Evolutionary conservation across 2,329 filamentous ascomycete genomes (phyloP), one percentile per base, ranked within the genome.

Genomic region (Tolypocladium sp.): DNA sequence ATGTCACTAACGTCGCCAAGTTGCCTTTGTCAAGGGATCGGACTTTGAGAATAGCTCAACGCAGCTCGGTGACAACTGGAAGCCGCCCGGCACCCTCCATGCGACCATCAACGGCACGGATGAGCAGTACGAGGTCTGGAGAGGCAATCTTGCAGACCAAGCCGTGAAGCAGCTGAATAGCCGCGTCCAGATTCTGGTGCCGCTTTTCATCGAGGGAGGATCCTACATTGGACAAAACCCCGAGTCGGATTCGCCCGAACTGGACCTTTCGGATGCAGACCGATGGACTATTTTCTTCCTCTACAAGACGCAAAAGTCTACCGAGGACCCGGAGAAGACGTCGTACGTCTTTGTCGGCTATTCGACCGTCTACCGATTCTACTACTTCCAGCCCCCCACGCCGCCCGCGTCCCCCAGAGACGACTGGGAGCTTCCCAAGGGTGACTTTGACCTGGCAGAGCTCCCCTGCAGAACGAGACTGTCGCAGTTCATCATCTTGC

Each of bases 221-320:
- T 89, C 85, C 5, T 85, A 85, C 42, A 86, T 97, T 53, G 83
- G 76, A 12, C 68, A 77, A 41, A 71, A 77, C 37, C 67, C 65
- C 2, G 72, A 79, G 5, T 74, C 74, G 4, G 73, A 78, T 2
- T 85, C 91, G 56, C 82, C 83, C 20, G 82, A 91, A 60, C 80
- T 70, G 49, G 85, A 92, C 44, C 82, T 89, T 57, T 82, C 88
- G 1, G 88, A 92, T 62, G 87, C 85, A 25, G 84, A 92, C 61
- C 84, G 93, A 67, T 99, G 94, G 94, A 92, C 90, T 0, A 76
- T 97, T n/a, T 97, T 92, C 75, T 86, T 96, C 65, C 78, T 96
- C 59, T 93, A 89, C 73, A 83, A 88, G 66, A 88, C 88, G 69
- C 82, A 82, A 61, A 74, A 75, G 5, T 65, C 69, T 2, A 57